Evolutionary conservation across 2,329 filamentous ascomycete genomes (phyloP), one percentile per base, ranked within the genome.

Genomic region (Didymella lethalis): DNA sequence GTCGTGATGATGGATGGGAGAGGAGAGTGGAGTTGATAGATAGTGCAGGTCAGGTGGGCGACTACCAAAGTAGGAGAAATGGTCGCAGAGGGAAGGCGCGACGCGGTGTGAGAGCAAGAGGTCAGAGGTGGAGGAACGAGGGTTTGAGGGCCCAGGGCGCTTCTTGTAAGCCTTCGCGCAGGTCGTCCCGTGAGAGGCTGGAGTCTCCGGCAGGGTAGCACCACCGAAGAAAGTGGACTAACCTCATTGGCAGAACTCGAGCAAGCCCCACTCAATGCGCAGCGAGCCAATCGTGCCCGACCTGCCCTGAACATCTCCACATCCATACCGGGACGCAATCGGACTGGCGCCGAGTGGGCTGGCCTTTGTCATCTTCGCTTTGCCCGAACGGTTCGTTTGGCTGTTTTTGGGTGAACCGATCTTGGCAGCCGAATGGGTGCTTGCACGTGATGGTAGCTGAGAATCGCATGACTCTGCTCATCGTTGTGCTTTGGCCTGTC

Each of bases 41-140:
- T 56, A 38, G 55, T 23, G n/a, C 49, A 46, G 26, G 20, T 49
- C 50, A 57, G 54, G 56, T 53, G 48, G 49, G 49, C 53, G 26
- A 53, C 48, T 34, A 54, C 6, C 20, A 26, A 34, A 47, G 46
- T 59, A 57, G 47, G 48, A 64, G 47, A 59, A 25, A 56, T 49
- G 45, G 46, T 59, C 47, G 47, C 49, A 59, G 64, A 63, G 62
- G 64, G 55, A 65, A 61, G 49, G 64, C 48, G 60, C 53, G 59
- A 50, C 48, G 59, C 59, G 18, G 61, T 57, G 61, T 69, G 68
- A 63, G 70, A 64, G 67, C 68, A 67, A 60, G 61, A 70, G 69
- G 74, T 73, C 71, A 65, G 68, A 76, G 69, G 70, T 64, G 67
- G 68, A 70, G 70, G 56, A 76, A 68, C 70, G 75, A 66, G 62